A percentile compares a stretch with the other conserved stretches of the same genome.
phyloP scores from a whole-genome alignment of 2,329 filamentous ascomycete genomes.

The Aspergillus sojae region DNA sequence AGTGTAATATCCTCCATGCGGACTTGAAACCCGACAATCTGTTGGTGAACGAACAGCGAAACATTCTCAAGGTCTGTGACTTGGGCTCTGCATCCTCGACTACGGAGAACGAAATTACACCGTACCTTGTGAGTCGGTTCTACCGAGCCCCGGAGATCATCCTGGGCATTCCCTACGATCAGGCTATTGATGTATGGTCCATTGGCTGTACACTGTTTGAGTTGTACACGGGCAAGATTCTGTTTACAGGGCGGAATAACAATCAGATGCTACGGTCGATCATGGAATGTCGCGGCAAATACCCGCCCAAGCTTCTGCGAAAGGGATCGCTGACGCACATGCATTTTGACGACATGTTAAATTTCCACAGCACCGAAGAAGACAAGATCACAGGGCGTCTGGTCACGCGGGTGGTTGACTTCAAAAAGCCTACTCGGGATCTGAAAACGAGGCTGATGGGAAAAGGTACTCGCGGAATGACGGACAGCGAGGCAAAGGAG shows the following conservation, averaged over 20 bases:
- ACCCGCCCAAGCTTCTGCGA: slow-evolving; percentile 85
- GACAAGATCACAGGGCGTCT: slow-evolving; percentile 87
- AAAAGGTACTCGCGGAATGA: slow-evolving; percentile 72
- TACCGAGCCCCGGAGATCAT: slow-evolving; percentile 98
- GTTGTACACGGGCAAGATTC: slow-evolving; percentile 94
- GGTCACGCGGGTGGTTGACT: slow-evolving; percentile 49
- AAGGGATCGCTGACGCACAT: slow-evolving; percentile 73
- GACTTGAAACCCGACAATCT: slow-evolving; percentile 99
- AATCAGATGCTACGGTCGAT: slow-evolving; percentile 98
- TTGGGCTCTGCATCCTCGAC: slow-evolving; percentile 92
- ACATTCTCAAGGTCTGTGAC: slow-evolving; percentile 90
- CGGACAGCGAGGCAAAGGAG: slow-evolving; percentile 73
- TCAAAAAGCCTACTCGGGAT: slow-evolving; percentile 74
- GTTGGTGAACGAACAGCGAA: slow-evolving; percentile 81
- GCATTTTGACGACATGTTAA: slow-evolving; percentile 83
- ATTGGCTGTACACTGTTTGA: slow-evolving; percentile 97
- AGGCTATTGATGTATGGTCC: slow-evolving; percentile 95
- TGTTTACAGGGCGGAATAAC: slow-evolving; percentile 93
- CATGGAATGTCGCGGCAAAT: slow-evolving; percentile 92
- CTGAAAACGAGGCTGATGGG: slow-evolving; percentile 76
- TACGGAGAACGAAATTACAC: slow-evolving; percentile 87
- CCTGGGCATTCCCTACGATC: slow-evolving; percentile 92
- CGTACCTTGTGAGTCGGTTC: slow-evolving; percentile 94
- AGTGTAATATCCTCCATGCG: slow-evolving; percentile 90
- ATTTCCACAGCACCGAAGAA: slow-evolving; percentile 81